Evolutionary conservation across 306 rosid genomes (phyloP), one percentile per base, ranked within the genome.

Genomic region (Rubus idaeus): DNA sequence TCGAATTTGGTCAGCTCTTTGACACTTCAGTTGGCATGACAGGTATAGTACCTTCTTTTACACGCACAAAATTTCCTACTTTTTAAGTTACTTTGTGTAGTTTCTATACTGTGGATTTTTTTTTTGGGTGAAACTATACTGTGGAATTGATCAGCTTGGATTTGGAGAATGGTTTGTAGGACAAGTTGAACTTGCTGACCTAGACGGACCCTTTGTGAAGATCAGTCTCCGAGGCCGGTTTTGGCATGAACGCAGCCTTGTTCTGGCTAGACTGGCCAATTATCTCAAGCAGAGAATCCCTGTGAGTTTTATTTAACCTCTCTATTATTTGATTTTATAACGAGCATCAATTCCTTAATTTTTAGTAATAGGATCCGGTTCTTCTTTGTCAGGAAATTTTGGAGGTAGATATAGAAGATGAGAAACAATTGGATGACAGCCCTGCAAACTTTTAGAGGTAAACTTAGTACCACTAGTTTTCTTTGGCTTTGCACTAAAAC

Each of bases 341-440:
- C 39, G 5, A 63, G 6, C 46, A 76, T 56, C 2, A 23, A 17
- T 51, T 35, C 26, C 47, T 26, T 30, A n/a, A 10, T 16, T 58
- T 75, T 71, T 58, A 14, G 5, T 66, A 8, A 58, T 58, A 21
- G 4, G 18, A 30, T 53, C 12, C 26, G 7, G 26, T 62, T 77
- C 47, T 52, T 68, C 26, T 10, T 57, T 76, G 57, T 65, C 89
- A 90, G 98, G 98, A 95, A 87, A 92, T 95, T 73, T 82, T 95
- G 79, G 98, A 95, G 88, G 97, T 95, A 47, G 97, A 90, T 46
- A 83, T 95, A 70, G 96, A 95, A 88, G 89, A 92, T 45, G 93
- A 92, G 89, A 89, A 88, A 82, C 98, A 95, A 86, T 79, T 95
- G 91, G 98, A 95, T 79, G 98, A 95, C 21, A 92, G 97, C 71